A percentile compares a stretch with the other conserved stretches of the same genome.
These are phyloP conservation scores for Coemansia sp. DNA, from an alignment of 192 early-diverging fungal genomes.

Conservation along the genomic window DNA sequence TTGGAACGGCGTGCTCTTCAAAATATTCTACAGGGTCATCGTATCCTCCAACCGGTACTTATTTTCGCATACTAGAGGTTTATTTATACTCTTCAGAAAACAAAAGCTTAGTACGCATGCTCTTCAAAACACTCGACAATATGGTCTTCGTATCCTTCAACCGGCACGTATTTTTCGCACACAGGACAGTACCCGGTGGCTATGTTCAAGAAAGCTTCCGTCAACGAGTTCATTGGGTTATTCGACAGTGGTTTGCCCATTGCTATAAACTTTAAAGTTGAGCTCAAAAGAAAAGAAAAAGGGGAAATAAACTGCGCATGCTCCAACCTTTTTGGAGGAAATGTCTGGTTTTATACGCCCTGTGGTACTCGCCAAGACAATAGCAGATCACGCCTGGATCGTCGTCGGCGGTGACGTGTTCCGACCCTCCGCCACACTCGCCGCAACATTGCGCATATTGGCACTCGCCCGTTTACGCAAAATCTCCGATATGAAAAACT, in stretches of 20 bases:
- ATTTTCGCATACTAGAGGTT: no score
- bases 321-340: neutral
- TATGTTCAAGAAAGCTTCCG: no score
- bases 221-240: neutral
- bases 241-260: neutral
- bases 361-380: no score
- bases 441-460: conserved; percentile 39
- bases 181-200: neutral
- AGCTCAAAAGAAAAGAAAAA: neutral
- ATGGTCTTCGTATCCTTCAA: neutral
- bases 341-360: neutral
- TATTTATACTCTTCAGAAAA: no score
- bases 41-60: no score
- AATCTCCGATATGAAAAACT: conserved; percentile 93
- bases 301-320: neutral
- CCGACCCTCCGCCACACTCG: conserved; percentile 39
- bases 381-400: neutral
- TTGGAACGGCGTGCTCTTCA: no score
- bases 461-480: conserved; percentile 54
- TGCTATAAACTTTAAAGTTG: neutral
- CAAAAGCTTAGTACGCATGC: neutral
- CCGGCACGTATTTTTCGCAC: neutral
- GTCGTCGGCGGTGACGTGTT: conserved; percentile 5
- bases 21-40: no score
- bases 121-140: neutral